Evolutionary conservation across 2,329 filamentous ascomycete genomes (phyloP).

Genomic region (Trichoderma harzianum): DNA sequence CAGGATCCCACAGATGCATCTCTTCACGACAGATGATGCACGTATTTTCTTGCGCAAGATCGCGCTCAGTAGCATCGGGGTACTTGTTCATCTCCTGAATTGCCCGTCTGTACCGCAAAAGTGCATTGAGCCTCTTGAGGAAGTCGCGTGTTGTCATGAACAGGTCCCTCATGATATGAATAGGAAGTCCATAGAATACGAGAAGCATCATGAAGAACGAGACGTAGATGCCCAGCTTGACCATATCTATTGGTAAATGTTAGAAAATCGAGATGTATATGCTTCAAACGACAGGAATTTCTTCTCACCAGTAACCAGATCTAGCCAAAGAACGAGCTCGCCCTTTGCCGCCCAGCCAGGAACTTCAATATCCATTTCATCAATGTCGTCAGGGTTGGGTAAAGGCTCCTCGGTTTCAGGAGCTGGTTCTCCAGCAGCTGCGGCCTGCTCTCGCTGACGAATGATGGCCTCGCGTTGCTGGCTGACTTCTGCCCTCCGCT

Average conservation of each 20-base stretch:
- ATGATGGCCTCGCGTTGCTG: conserved; percentile 53
- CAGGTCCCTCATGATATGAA: conserved; percentile 93
- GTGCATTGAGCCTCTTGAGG: conserved; percentile 80
- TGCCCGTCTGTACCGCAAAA: conserved; percentile 85
- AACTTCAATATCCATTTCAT: conserved; percentile 92
- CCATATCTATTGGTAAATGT: conserved; percentile 59
- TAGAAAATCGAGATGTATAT: conserved; percentile 18
- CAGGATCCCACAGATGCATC: conserved; percentile 75
- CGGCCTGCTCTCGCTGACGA: conserved; percentile 46
- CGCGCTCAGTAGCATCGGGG: conserved; percentile 83
- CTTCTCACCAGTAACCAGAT: conserved; percentile 70
- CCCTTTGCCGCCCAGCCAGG: conserved; percentile 96
- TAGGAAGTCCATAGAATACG: conserved; percentile 89
- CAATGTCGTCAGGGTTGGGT: conserved; percentile 69
- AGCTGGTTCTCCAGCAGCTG: conserved; percentile 58
- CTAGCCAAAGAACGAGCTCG: conserved; percentile 84
- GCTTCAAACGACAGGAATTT: background rate
- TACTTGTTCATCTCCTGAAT: conserved; percentile 94
- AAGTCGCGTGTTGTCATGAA: conserved; percentile 94
- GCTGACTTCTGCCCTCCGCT: conserved; percentile 65
- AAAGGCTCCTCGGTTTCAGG: conserved; percentile 45
- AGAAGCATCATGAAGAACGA: conserved; percentile 92
- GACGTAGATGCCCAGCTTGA: conserved; percentile 85
- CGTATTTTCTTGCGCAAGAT: conserved; percentile 81
- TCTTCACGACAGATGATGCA: conserved; percentile 98